Percentiles rank a stretch among this genome's conserved stretches.
Conservation (phyloP, 75 land plant species). For the Azolla pinnata region DNA sequence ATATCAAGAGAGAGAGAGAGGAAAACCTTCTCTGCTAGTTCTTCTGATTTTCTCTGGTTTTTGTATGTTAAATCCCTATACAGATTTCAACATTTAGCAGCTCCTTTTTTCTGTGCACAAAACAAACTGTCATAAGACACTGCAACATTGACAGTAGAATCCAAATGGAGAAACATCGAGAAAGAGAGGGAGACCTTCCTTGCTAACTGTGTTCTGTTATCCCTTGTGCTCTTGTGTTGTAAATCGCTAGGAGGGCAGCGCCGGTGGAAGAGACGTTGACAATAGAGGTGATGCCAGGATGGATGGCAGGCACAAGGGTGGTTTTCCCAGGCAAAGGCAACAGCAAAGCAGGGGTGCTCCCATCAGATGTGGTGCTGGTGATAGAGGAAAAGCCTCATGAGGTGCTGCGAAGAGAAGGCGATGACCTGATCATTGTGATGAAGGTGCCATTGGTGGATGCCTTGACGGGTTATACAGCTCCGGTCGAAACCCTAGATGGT, state of each 20-base stretch:
- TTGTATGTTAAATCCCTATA: too few relatives aligned
- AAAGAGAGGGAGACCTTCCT: too few relatives aligned
- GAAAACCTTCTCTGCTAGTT: too few relatives aligned
- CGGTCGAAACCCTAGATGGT: conserved; percentile 1
- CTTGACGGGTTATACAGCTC: conserved; percentile 32
- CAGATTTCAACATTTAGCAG: too few relatives aligned
- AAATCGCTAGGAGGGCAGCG: conserved; percentile 12
- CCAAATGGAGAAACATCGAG: too few relatives aligned
- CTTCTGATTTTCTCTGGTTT: too few relatives aligned
- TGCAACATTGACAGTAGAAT: too few relatives aligned
- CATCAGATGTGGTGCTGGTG: conserved; percentile 37
- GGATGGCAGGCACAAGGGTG: conserved; percentile 47
- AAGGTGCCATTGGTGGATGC: conserved; percentile 41
- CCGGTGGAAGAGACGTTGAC: conserved; percentile 10
- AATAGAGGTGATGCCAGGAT: conserved; percentile 48
- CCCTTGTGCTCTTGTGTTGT: too few relatives aligned
- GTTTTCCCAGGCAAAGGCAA: conserved; percentile 44
- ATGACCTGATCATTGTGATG: conserved; percentile 34
- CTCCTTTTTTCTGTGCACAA: too few relatives aligned
- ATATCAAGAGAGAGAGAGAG: too few relatives aligned
- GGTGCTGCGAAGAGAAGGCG: conserved; percentile 25
- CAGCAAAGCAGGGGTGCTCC: conserved; percentile 30
- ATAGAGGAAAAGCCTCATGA: conserved; percentile 42
- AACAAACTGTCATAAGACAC: too few relatives aligned
- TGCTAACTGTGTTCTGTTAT: too few relatives aligned